These are phyloP conservation scores for Xylaria sp. DNA, from an alignment of 2,329 filamentous ascomycete species.

Conservation along the genomic window DNA sequence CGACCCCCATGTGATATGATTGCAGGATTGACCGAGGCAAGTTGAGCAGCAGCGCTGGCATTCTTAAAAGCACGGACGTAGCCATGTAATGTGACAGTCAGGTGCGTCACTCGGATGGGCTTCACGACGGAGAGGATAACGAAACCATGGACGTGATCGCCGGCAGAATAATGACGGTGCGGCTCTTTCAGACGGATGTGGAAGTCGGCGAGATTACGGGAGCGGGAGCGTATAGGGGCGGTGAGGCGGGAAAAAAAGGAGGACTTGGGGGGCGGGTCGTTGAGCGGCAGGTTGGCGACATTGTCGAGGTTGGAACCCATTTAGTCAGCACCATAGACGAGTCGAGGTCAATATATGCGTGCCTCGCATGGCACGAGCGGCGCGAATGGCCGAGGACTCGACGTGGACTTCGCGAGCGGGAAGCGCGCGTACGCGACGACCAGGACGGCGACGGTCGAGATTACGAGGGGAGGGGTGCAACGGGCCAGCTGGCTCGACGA, in stretches of 20 bases:
- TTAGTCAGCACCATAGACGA: constrained; percentile 51
- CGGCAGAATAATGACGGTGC: constrained; percentile 78
- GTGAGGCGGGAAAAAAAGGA: constrained; percentile 65
- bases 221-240: constrained; percentile 61
- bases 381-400: constrained; percentile 32
- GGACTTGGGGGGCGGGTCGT: constrained; percentile 54
- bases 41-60: constrained; percentile 64
- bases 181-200: constrained; percentile 81
- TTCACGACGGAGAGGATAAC: constrained; percentile 79
- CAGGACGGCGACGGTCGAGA: constrained; percentile 10
- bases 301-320: constrained; percentile 58
- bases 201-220: constrained; percentile 79
- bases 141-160: constrained; percentile 77
- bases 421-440: constrained; percentile 25
- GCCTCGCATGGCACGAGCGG: constrained; percentile 47
- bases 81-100: constrained; percentile 80
- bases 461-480: constrained; percentile 4
- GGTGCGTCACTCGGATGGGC: constrained; percentile 79
- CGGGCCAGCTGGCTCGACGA: constrained; percentile 31
- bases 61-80: constrained; percentile 83
- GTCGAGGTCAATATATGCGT: constrained; percentile 36
- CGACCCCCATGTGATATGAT: constrained; percentile 51
- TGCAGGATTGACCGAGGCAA: constrained; percentile 55
- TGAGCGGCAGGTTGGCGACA: constrained; percentile 51
- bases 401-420: constrained; percentile 1